Evolutionary conservation across 2,329 filamentous ascomycete species (phyloP), one percentile per base, ranked within the genome.

Genomic region (Penicillium frequentans): DNA sequence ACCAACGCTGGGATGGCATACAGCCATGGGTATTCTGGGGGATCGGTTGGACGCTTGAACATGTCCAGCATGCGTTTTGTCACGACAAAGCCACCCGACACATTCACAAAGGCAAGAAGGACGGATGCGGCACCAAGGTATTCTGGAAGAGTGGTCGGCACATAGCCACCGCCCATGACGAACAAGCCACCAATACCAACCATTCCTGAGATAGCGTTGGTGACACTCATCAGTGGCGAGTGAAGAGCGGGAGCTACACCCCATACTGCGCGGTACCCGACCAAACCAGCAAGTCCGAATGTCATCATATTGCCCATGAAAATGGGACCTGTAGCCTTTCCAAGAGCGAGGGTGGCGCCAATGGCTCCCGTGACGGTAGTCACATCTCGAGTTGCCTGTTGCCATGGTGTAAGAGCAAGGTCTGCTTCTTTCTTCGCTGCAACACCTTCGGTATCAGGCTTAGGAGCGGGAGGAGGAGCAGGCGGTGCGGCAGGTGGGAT

Each of bases 21-120:
- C 1, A 96, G 78, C 90, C 90, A 96, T 0, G 90, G 90, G 63
- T 93, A 96, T 71, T 96, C 92, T 0, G 89, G 86, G 31, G 91
- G 92, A 64, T 96, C 92, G 5, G 90, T 95, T 26, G 90, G 88
- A 13, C 90, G 84, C 70, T 89, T 90, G 71, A 93, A 93, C 90
- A 93, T 93, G 72, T 96, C 91, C 44, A 96, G 80, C 92, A 96
- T 96, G 61, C 92, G 84, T 77, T 96, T 96, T 3, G 91, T 96
- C 58, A 96, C 91, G 44, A 96, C 89, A 59, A 96, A 96, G 0
- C 92, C 92, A 56, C 92, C 92, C 0, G 90, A 88, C 3, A 96
- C 87, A 63, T 96, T 96, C 60, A 96, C 90, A 70, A 95, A 96
- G 0, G 91, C 91, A 21, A 96, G 78, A 5, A 95, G 79, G 1